These are phyloP conservation scores for Fusarium succisae DNA, from an alignment of 2,329 filamentous ascomycete species.

Conservation along the genomic window DNA sequence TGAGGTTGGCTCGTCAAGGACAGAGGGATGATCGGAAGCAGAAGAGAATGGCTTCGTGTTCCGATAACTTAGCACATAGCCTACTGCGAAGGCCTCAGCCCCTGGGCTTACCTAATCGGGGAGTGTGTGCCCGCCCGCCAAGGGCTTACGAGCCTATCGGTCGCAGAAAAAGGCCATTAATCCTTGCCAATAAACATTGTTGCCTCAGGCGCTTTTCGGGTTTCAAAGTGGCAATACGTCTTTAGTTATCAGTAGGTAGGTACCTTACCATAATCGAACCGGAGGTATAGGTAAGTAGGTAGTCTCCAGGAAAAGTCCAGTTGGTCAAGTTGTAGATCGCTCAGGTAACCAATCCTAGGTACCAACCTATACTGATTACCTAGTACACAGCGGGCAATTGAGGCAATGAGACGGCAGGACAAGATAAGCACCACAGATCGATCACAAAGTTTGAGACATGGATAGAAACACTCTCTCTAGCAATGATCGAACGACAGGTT, in stretches of 20 bases:
- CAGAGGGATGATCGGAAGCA: constrained; percentile 30
- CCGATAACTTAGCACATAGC: constrained; percentile 3
- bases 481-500: not conserved
- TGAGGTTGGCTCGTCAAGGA: constrained; percentile 37
- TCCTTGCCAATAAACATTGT: constrained; percentile 20
- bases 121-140: constrained; percentile 5
- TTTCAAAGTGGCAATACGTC: not conserved
- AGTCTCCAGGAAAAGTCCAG: not conserved
- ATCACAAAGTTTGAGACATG: not conserved
- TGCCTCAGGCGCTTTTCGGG: constrained; percentile 36
- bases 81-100: constrained; percentile 35
- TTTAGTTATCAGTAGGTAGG: not conserved
- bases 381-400: not conserved
- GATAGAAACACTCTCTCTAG: not conserved
- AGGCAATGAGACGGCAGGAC: not conserved
- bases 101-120: constrained; percentile 43
- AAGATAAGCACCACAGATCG: not conserved
- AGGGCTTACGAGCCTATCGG: constrained; percentile 21
- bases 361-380: not conserved
- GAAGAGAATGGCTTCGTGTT: constrained; percentile 38
- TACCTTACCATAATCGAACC: not conserved
- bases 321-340: not conserved
- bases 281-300: not conserved
- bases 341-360: not conserved
- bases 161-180: constrained; percentile 8